These are phyloP conservation scores for Beauveria sp. DNA, from an alignment of 2,329 filamentous ascomycete genomes.

Conservation along the genomic window DNA sequence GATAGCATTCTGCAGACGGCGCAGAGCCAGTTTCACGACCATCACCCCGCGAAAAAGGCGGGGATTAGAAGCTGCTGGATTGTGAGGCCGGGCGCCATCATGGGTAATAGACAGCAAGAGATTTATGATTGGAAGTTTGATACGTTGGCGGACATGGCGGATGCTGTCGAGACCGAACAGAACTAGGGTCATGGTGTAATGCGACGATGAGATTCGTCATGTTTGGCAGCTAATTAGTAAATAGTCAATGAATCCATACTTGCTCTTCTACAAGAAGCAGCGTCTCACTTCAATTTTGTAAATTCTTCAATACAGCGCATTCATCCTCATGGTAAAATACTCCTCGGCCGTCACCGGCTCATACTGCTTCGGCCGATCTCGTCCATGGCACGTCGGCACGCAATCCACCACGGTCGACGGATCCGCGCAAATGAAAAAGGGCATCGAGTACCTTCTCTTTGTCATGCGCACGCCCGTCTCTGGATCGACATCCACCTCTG, in stretches of 20 bases:
- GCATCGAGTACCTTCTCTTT: conserved; percentile 48
- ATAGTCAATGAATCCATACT: too few species aligned
- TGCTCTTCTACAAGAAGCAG: too few species aligned
- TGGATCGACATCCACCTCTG: conserved; percentile 12
- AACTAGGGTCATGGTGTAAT: background rate
- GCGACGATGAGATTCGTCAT: background rate
- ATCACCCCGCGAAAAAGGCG: conserved; percentile 52
- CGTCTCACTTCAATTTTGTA: background rate
- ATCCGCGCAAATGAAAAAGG: conserved; percentile 50
- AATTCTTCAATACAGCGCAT: background rate
- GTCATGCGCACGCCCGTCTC: conserved; percentile 32
- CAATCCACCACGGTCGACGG: conserved; percentile 43
- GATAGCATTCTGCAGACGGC: conserved; percentile 56
- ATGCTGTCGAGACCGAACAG: conserved; percentile 37
- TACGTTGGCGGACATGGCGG: conserved; percentile 50
- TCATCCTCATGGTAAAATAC: conserved; percentile 22
- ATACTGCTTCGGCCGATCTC: conserved; percentile 40
- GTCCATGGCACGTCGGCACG: conserved; percentile 37
- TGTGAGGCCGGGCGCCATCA: conserved; percentile 34
- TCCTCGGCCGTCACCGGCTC: conserved; percentile 29
- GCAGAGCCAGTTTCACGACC: conserved; percentile 64
- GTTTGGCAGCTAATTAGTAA: background rate
- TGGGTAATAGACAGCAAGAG: conserved; percentile 32
- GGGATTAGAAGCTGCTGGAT: conserved; percentile 58
- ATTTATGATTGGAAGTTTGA: conserved; percentile 49